Evolutionary conservation across 192 early-diverging fungal species (phyloP).

Genomic region (Funneliformis geosporum): DNA sequence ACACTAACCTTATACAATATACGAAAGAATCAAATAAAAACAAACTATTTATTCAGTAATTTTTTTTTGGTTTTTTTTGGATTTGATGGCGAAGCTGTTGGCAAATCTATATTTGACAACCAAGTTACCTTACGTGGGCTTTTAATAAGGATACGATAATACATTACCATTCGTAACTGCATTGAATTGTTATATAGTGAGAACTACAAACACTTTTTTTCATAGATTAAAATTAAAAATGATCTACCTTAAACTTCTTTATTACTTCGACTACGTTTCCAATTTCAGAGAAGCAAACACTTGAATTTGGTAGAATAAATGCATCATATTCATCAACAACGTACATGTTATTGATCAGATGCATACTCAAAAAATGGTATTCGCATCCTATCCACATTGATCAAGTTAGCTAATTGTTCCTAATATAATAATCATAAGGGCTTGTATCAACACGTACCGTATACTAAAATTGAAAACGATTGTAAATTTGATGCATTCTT

Average conservation of each 20-base stretch:
- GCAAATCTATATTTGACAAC: background rate
- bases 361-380: conserved; percentile 13
- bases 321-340: conserved; percentile 21
- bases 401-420: background rate
- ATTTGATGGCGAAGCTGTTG: conserved; percentile 1
- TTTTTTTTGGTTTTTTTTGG: background rate
- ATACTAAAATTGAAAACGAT: conserved; percentile 6
- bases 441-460: conserved; percentile 6
- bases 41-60: no score
- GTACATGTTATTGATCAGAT: conserved; percentile 12
- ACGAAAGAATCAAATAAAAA: no score
- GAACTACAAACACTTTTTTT: background rate
- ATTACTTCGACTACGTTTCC: background rate
- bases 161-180: conserved; percentile 14
- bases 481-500: background rate
- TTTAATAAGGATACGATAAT: conserved; percentile 2
- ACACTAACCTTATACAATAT: no score
- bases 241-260: conserved; percentile 17
- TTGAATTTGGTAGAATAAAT: conserved; percentile 9
- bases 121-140: conserved; percentile 2
- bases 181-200: background rate
- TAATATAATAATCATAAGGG: background rate
- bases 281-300: background rate
- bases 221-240: background rate
- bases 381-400: conserved; percentile 1